Evolutionary conservation across 768 basidiomycete genomes (phyloP).

Genomic region (Amanita brunnescens): DNA sequence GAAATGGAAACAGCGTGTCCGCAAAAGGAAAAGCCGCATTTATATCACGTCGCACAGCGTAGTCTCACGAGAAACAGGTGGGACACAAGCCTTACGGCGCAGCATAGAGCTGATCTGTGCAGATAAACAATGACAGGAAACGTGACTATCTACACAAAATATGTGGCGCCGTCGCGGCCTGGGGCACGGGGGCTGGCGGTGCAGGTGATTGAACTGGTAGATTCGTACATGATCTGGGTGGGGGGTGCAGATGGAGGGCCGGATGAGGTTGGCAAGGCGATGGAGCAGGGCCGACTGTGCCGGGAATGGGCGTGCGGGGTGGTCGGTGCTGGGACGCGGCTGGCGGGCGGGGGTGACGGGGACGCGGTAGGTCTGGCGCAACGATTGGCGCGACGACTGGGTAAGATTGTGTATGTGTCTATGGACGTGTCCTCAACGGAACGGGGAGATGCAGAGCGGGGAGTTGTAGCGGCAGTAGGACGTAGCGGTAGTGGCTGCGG

Average conservation of each 20-base stretch:
- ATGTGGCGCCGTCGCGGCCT: constrained; percentile 40
- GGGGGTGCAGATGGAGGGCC: constrained; percentile 45
- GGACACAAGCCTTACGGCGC: neutral
- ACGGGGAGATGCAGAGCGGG: constrained; percentile 36
- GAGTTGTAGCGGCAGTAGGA: constrained; percentile 54
- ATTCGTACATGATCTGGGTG: constrained; percentile 80
- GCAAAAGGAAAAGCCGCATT: neutral
- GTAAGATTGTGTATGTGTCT: constrained; percentile 24
- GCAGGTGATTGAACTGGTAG: constrained; percentile 57
- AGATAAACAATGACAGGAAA: neutral
- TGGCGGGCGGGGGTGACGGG: neutral
- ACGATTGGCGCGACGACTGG: neutral
- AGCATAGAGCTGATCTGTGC: neutral
- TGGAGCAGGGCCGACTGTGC: constrained; percentile 47
- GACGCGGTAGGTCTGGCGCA: neutral
- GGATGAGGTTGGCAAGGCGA: constrained; percentile 39
- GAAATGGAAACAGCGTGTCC: neutral
- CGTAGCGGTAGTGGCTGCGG: neutral
- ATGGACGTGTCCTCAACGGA: constrained; percentile 43
- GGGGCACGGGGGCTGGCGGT: constrained; percentile 52
- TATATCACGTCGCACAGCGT: too few relatives aligned
- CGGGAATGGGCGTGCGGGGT: constrained; percentile 82
- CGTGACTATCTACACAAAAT: constrained; percentile 39
- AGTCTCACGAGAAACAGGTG: neutral
- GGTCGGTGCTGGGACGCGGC: constrained; percentile 22